Conservation (phyloP, 176 grass and related monocot genomes). For the Cymbopogon citratus region DNA sequence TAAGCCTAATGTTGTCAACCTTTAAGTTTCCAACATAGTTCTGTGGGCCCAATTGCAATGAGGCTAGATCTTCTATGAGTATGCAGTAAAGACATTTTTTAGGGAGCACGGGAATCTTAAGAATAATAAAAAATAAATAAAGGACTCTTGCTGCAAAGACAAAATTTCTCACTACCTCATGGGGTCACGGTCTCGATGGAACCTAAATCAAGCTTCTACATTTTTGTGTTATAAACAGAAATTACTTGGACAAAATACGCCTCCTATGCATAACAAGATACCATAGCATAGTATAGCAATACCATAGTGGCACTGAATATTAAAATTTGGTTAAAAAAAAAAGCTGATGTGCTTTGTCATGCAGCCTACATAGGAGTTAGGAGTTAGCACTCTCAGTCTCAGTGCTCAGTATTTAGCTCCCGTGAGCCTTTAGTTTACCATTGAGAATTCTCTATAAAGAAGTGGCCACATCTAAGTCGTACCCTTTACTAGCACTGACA, state of each 20-base stretch:
- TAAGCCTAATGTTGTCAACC: background rate
- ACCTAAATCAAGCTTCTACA: background rate
- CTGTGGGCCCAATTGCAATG: background rate
- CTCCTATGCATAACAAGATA: background rate
- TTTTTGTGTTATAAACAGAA: background rate
- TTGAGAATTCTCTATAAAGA: background rate
- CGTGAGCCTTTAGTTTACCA: background rate
- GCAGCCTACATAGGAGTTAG: background rate
- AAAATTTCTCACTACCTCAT: background rate
- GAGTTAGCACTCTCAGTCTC: background rate
- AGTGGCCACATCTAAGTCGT: background rate
- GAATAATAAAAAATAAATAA: background rate
- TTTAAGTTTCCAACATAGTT: slow-evolving; percentile 1
- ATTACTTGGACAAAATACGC: background rate
- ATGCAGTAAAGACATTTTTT: background rate
- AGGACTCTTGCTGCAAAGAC: background rate
- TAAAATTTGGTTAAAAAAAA: background rate
- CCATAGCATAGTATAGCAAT: background rate
- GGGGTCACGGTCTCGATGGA: background rate
- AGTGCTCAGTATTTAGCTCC: background rate
- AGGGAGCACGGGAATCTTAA: background rate
- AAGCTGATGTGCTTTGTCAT: background rate
- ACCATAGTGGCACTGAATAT: background rate
- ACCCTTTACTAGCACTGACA: background rate
- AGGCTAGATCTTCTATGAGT: background rate